Percentiles rank a stretch among this genome's conserved stretches.
phyloP scores from a whole-genome alignment of 129 eudicot genomes.

The Logfia minima region DNA sequence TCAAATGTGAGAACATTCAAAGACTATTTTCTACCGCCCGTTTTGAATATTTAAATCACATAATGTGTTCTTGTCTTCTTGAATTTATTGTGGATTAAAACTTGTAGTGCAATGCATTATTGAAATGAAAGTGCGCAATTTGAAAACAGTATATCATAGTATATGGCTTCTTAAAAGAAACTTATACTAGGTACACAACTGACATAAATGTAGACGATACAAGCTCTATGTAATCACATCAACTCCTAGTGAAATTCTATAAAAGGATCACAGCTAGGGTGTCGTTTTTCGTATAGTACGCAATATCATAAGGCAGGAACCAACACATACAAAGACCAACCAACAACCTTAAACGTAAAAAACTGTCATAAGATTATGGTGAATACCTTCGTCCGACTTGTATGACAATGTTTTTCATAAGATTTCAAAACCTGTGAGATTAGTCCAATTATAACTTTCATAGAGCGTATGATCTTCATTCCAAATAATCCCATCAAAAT shows the following conservation, averaged over 20 bases:
- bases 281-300: background rate
- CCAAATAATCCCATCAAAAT: constrained; percentile 46
- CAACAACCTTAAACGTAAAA: background rate
- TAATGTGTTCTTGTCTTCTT: background rate
- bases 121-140: background rate
- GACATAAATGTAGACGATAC: constrained; percentile 1
- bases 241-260: background rate
- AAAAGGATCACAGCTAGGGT: background rate
- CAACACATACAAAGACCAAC: background rate
- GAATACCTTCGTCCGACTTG: background rate
- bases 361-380: background rate
- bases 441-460: constrained; percentile 29
- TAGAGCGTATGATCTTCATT: constrained; percentile 32
- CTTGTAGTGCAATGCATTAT: background rate
- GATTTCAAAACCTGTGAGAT: constrained; percentile 8
- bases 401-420: constrained; percentile 26
- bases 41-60: background rate
- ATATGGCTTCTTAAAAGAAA: background rate
- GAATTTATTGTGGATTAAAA: background rate
- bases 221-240: background rate
- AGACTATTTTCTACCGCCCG: no score
- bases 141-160: background rate
- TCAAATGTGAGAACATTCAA: background rate
- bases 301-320: background rate
- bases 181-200: background rate